A percentile compares a stretch with the other conserved stretches of the same genome.
phyloP scores from a whole-genome alignment of 305 asterid species.

The Withania somnifera region DNA sequence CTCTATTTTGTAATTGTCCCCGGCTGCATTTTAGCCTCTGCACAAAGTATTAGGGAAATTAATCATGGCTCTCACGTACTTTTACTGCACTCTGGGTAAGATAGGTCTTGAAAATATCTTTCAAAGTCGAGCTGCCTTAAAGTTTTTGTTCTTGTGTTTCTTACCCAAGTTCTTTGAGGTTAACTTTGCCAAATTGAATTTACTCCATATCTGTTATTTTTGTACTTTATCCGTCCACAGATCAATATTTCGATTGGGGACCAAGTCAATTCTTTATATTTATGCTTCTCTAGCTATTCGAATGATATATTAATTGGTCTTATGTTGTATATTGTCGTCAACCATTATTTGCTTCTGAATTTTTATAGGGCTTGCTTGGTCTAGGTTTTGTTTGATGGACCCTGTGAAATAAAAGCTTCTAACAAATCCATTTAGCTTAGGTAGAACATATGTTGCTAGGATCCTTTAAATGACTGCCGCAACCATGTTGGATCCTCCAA shows the following conservation, averaged over 20 bases:
- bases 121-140: not conserved
- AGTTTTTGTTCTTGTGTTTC: not conserved
- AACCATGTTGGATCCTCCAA: not conserved
- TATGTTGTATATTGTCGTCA: not conserved
- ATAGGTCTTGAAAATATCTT: not conserved
- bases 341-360: not conserved
- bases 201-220: not conserved
- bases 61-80: not conserved
- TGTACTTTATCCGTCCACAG: not conserved
- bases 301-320: not conserved
- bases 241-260: not conserved
- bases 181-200: not conserved
- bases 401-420: not conserved
- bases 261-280: not conserved
- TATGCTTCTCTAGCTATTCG: not conserved
- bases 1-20: not conserved
- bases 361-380: not conserved
- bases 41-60: not conserved
- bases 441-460: not conserved
- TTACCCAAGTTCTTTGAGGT: not conserved
- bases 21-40: not conserved
- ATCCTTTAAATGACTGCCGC: not conserved
- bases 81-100: not conserved
- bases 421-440: not conserved
- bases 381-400: not conserved